Conservation (phyloP, 192 early-diverging fungal species). For the Entomortierella chlamydospora region DNA sequence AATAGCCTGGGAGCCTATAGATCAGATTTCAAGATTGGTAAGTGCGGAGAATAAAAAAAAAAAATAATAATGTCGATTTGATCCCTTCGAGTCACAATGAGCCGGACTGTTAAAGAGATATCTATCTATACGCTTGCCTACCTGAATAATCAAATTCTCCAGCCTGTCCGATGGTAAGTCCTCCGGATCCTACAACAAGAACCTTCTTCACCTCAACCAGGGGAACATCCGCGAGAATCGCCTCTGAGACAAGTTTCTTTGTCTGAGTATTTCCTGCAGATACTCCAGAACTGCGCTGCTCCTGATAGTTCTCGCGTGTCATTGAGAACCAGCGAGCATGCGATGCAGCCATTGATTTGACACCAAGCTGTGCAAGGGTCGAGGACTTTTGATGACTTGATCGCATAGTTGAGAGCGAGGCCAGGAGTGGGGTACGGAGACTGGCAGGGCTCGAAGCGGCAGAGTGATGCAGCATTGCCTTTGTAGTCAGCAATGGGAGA, state of each 20-base stretch:
- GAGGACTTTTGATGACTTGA: conserved; percentile 22
- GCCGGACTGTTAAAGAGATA: neutral
- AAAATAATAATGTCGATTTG: too few species aligned
- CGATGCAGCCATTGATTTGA: conserved; percentile 29
- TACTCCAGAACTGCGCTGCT: conserved; percentile 16
- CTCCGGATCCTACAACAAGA: conserved; percentile 94
- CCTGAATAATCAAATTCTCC: conserved; percentile 99
- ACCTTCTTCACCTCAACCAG: conserved; percentile 81
- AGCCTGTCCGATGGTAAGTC: conserved; percentile 96
- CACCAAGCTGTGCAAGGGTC: conserved; percentile 15
- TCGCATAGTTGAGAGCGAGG: conserved; percentile 11
- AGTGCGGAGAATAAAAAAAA: neutral
- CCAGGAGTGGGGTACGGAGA: conserved; percentile 26
- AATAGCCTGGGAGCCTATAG: conserved; percentile 92
- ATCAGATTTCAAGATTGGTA: neutral
- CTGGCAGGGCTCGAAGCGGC: neutral
- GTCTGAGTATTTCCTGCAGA: neutral
- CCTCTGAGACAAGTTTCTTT: conserved; percentile 57
- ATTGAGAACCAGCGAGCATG: conserved; percentile 48
- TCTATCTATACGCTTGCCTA: conserved; percentile 28
- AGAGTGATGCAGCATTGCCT: conserved; percentile 45
- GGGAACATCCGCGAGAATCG: conserved; percentile 60
- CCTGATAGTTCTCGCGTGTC: conserved; percentile 13
- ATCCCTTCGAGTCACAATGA: conserved; percentile 5
- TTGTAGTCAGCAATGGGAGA: conserved; percentile 29